phyloP scores from a whole-genome alignment of 1,284 basidiomycete genomes.

The Golubevia pallescens region DNA sequence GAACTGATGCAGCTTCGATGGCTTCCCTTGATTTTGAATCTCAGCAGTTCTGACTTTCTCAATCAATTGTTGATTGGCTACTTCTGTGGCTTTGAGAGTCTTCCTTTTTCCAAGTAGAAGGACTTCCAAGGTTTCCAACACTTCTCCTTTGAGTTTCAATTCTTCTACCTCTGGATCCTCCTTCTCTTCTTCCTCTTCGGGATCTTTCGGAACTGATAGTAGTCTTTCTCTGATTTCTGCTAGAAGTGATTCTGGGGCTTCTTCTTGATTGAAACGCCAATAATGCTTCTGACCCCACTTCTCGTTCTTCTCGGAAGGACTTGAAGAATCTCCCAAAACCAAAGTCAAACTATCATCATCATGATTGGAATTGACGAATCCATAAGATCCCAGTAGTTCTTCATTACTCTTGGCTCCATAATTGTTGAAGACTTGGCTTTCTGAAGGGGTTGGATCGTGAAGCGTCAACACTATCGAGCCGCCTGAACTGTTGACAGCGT shows the following conservation, averaged over 20 bases:
- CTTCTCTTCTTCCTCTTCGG: neutral
- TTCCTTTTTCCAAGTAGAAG: conserved; percentile 24
- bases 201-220: neutral
- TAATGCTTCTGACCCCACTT: neutral
- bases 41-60: neutral
- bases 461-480: conserved; percentile 9
- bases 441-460: neutral
- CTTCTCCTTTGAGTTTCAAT: conserved; percentile 11
- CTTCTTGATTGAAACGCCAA: neutral
- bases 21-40: neutral
- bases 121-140: conserved; percentile 21
- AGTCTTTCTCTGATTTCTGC: neutral
- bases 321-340: conserved; percentile 9
- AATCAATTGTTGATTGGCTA: too few species aligned
- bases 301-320: neutral
- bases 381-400: conserved; percentile 46
- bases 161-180: conserved; percentile 3
- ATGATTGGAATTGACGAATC: conserved; percentile 27
- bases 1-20: neutral
- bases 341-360: conserved; percentile 43
- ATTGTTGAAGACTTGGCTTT: conserved; percentile 50
- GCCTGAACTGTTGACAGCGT: neutral
- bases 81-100: conserved; percentile 10
- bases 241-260: neutral
- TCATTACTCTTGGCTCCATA: conserved; percentile 61